Base-by-base conservation (phyloP, 257 asterid genomes). In the Solanum chiquidenum region DNA sequence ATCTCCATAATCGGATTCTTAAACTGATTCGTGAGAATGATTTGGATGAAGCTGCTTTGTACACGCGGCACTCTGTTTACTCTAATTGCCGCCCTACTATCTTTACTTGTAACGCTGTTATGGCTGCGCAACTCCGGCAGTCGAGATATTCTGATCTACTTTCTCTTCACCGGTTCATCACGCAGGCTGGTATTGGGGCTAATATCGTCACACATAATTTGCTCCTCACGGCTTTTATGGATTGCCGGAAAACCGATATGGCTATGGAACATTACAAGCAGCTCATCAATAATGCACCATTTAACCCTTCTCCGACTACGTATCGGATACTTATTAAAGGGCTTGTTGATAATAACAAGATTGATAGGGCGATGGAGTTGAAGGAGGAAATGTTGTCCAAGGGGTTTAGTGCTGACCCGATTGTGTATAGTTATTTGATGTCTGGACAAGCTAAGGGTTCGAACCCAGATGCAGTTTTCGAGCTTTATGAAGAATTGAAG, bases 11-110 rank as follows among this genome's bases (percentile, higher is more conserved):
- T 86, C 91, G 90, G 44, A 95, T 96, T 31, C 92, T 95, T 52
- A 94, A 92, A 87, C 94, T 96, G 87, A 94, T 96, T 74, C 98
- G 98, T 6, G 98, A 96, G 88, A 94, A 96, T 73, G 99, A 96
- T 86, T 94, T 96, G 79, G 98, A 96, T 16, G 98, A 96, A 89
- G 98, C 98, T 40, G 98, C 99, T 49, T 93, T 96, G 42, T 92
- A 89, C 91, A 96, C 99, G 66, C 98, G 99, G 87, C 99, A 96
- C 92, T 95, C 98, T 14, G 91, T 96, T 44, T 96, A 96, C 88
- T 96, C 99, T 75, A 96, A 96, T 62, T 94, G 98, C 89, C 95
- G 98, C 16, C 98, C 99, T 5, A 96, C 99, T 23, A 94, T 96
- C 16, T 93, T 90, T 90, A 96, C 99, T 10, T 94, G 98, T 84